phyloP scores from a whole-genome alignment of 805 yeast genomes.

The Saturnispora kantuleensis region DNA sequence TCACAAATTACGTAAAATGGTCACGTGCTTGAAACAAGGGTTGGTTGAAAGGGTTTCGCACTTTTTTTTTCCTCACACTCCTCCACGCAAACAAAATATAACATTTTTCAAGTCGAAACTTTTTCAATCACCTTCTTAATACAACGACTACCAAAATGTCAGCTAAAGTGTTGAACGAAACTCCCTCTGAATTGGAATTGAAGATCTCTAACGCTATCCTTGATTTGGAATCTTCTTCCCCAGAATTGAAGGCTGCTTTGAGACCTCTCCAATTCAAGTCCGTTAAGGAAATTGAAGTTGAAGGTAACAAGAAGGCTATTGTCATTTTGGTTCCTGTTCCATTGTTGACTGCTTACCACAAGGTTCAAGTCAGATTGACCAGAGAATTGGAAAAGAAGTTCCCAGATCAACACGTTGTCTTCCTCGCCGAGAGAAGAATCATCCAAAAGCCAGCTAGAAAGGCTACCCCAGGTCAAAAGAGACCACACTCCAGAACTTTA shows the following conservation, averaged over 20 bases:
- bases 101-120: background rate
- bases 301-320: constrained; percentile 98
- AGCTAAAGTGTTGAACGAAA: constrained; percentile 91
- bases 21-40: constrained; percentile 12
- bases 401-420: constrained; percentile 99
- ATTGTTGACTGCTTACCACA: constrained; percentile 85
- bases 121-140: background rate
- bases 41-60: constrained; percentile 1
- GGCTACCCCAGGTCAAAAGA: constrained; percentile 91
- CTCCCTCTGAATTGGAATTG: constrained; percentile 97
- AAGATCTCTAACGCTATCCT: constrained; percentile 98
- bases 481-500: constrained; percentile 99
- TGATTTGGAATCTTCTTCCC: constrained; percentile 86
- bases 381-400: constrained; percentile 99
- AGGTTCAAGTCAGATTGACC: constrained; percentile 93
- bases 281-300: constrained; percentile 94
- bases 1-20: background rate
- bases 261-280: constrained; percentile 98
- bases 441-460: constrained; percentile 98
- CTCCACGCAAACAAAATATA: constrained; percentile 1
- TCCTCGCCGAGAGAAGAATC: constrained; percentile 99
- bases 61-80: background rate
- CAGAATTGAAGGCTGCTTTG: constrained; percentile 91
- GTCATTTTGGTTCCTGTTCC: constrained; percentile 98
- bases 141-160: constrained; percentile 51